Base-by-base conservation (phyloP, 2,329 filamentous ascomycete genomes). In the Cordyceps farinosa region DNA sequence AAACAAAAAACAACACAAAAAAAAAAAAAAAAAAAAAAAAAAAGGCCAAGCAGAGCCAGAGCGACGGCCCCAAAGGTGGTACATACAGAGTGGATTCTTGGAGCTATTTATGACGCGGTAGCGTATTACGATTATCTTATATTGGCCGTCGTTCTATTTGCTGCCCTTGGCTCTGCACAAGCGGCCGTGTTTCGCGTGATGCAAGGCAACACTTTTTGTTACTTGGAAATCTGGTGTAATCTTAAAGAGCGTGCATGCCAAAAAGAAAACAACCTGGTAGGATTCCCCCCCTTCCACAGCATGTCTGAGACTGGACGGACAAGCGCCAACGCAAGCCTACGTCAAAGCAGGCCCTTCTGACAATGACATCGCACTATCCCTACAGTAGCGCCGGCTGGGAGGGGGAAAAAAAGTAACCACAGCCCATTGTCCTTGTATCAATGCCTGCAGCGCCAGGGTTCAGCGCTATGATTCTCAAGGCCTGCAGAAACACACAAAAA, bases 161-260 rank as follows among this genome's bases (percentile, higher is more conserved):
- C 38, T 52, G 30, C 50, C 9, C 30, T 27, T 50, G 7, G 27
- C 29, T 50, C 15, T 30, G 38, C 40, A 34, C 38, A 3, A 15
- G 11, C 22, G 34, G 27, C 38, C 58, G 9, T 52, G 58, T 44
- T 44, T 38, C 48, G 58, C 45, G 36, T 34, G 9, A 45, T 53
- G 38, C 50, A 54, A 48, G 44, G 51, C 27, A 44, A 22, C 22
- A 22, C 22, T 22, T 22, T 22, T 22, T 22, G 22, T 22, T 22
- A 22, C 22, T 22, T 22, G 22, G 22, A 22, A 22, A 22, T 22
- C 22, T 22, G n/a, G 15, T 29, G 56, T 51, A 62, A 62, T 62
- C 11, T 56, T 42, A 50, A 61, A 61, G 60, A 48, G 60, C 59
- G 17, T 62, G 42, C 42, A 45, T 53, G 38, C 29, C n/a, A 52